Evolutionary conservation across 1,139 yeast genomes (phyloP), one percentile per base, ranked within the genome.

Genomic region (Sugiyamaella novakii): DNA sequence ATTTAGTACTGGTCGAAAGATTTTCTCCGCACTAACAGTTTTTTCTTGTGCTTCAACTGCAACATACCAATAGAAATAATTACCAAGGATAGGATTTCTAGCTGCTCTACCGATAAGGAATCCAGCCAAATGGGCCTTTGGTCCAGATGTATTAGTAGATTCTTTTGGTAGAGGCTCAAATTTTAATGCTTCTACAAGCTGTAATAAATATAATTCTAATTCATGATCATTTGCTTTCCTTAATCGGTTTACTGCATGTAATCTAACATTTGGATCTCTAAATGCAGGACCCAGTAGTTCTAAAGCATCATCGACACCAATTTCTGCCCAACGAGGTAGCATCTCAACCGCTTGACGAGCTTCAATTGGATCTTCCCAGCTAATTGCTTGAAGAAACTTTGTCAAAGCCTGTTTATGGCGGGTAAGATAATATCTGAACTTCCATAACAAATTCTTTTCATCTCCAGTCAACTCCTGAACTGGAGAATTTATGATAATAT

Each of bases 371-470:
- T 89, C 94, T 38, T 82, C 87, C 88, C 97, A 87, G 58, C 89
- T 84, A 18, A 91, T 85, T 24, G 95, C 83, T 62, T 89, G 88
- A 52, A 92, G 75, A 55, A 92, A 83, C 66, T 92, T 92, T 19
- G 95, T 87, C 50, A 88, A 72, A 18, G 89, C 89, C 49, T 80
- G 81, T 58, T 79, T 80, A 60, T 84, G 86, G 54, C 85, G 81
- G 40, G 92, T 79, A 49, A 91, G 76, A 65, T 84, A 91, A 69
- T 87, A 92, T 47, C 98, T 72, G 66, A 86, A 92, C 66, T 87
- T 87, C 98, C 98, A 92, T 14, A 94, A 77, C 59, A 89, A 69
- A 57, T 89, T 89, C 71, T 87, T 89, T 58, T 92, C 98, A 61
- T 85, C 82, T 47, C 86, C 91, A 5, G 83, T 77, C 42, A 92